Percentiles rank a stretch among this genome's conserved stretches.
Evolutionary conservation across 2,329 filamentous ascomycete genomes (phyloP).

Genomic region (Fusarium temperatum): DNA sequence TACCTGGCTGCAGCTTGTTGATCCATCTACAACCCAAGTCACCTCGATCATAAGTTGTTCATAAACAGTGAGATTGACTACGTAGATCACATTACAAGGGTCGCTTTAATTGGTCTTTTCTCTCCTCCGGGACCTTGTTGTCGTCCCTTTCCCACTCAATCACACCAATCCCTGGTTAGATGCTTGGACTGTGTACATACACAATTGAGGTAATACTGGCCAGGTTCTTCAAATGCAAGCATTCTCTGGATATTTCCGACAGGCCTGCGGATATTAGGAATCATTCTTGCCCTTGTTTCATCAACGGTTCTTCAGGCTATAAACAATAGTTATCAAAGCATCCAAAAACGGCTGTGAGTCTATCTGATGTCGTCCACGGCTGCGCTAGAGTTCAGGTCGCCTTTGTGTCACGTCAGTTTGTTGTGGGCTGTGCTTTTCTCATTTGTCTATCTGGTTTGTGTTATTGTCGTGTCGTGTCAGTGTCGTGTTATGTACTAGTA

Average conservation of each 20-base stretch:
- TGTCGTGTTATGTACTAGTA: constrained; percentile 37
- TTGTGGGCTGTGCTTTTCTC: constrained; percentile 19
- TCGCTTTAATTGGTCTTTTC: constrained; percentile 4
- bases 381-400: constrained; percentile 18
- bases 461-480: constrained; percentile 36
- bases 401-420: constrained; percentile 31
- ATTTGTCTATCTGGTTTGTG: constrained; percentile 23
- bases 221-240: not conserved
- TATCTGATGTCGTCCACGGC: constrained; percentile 1
- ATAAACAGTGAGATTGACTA: constrained; percentile 7
- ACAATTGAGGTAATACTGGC: constrained; percentile 1
- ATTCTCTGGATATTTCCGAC: constrained; percentile 13
- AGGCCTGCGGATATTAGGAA: not conserved
- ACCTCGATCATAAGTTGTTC: not conserved
- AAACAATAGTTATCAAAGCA: not conserved
- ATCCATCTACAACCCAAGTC: not conserved
- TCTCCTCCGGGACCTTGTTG: not conserved
- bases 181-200: not conserved
- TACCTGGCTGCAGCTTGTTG: not conserved
- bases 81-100: constrained; percentile 28
- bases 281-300: not conserved
- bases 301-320: constrained; percentile 1
- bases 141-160: not conserved
- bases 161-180: constrained; percentile 7
- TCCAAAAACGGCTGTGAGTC: not conserved